Evolutionary conservation across 768 basidiomycete genomes (phyloP), one percentile per base, ranked within the genome.

Genomic region (Rhodotorula sphaerocarpa): DNA sequence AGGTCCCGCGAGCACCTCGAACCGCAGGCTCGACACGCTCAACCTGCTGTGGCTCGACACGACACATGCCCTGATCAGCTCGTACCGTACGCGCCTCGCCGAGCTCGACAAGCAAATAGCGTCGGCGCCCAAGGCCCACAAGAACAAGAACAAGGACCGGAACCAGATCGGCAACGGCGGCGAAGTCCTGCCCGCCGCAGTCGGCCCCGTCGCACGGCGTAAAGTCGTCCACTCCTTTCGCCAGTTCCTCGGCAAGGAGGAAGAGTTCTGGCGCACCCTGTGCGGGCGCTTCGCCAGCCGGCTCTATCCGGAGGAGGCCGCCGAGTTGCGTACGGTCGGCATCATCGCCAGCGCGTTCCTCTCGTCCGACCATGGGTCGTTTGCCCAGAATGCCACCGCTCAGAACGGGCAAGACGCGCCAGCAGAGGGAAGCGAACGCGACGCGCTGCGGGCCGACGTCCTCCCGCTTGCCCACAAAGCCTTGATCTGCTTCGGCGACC

Each of bases 11-110:
- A 79, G 50, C 78, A 88, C 42, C 79, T 90, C 25, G 80, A 81
- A 79, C 52, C 86, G 88, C 75, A 83, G 85, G 51, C 84, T 84
- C 73, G 86, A 88, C 76, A 83, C 82, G 45, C 87, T 90, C 73
- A 86, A 81, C 34, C 84, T 86, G 67, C 80, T 93, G 14, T 93
- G 90, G 90, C 88, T 90, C 83, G 86, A 89, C 73, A 92, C 90
- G 0, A 87, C 88, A 42, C 87, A 93, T 75, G 80, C 82, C 43
- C 83, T 90, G 76, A 93, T 93, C 66, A 78, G 85, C 21, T 79
- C 81, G 28, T 92, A 89, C 79, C 90, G 91, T 74, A 81, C 85
- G 65, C 82, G 80, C 50, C 82, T 92, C 71, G 75, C 82, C 45
- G 74, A 78, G 0, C 80, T 89, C 57, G 88, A 90, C 76, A 82